Base-by-base conservation (phyloP, 192 early-diverging fungal species). In the Podila epigama region DNA sequence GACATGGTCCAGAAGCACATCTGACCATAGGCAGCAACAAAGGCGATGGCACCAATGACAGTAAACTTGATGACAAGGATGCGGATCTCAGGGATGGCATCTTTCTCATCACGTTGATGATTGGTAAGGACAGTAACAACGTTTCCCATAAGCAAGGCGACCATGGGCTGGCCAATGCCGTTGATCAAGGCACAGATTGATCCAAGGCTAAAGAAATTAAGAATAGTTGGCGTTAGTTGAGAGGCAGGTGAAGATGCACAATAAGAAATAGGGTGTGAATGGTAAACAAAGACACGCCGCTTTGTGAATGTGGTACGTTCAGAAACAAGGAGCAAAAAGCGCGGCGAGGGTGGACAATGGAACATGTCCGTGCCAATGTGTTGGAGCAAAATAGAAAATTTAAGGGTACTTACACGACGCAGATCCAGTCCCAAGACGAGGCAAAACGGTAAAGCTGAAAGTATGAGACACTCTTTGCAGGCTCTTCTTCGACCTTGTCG, bases 401-500 rank as follows among this genome's bases (percentile, higher is more conserved):
- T 22, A 63, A 86, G 81, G 5, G 18, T 12, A 51, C 58, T 15
- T 72, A 71, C 68, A 54, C 1, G 51, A 93, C 84, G 63, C 89
- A 80, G 15, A 81, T 10, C 63, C 70, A 82, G 79, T 94, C 93
- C 4, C 65, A 37, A 1, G 72, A 40, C 29, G 89, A 84, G 1
- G 91, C 87, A 67, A 91, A 96, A 22, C 90, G 86, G 63, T 88
- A 94, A 12, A 96, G 81, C 70, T 89, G 69, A 18, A 84, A 28
- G 33, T 91, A 68, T 5, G 87, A 69, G 3, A 93, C 81, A 50
- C 81, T 40, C n/a, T n/a, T n/a, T n/a, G n/a, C n/a, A 13, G 85
- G 86, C 39, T 75, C 55, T 54, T 81, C 81, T n/a, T 84, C 71
- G 2, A 28, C 37, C 41, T 83, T 83, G 15, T 79, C 34, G 15